phyloP scores from a whole-genome alignment of 1,284 basidiomycete genomes.

The Puccinia brachypodii region DNA sequence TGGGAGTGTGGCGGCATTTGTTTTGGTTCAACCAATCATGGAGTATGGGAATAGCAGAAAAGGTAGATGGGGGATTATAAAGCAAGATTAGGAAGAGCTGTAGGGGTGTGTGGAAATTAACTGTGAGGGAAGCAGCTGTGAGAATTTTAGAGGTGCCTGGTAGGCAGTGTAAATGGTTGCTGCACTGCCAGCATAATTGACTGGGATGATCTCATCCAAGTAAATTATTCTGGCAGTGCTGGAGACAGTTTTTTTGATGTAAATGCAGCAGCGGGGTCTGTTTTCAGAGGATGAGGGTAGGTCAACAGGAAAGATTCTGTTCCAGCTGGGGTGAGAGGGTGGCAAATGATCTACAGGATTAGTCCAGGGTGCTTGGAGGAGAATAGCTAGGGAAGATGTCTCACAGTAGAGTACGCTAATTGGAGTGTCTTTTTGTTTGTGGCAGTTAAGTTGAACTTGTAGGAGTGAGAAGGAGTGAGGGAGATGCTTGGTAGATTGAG shows the following conservation, averaged over 20 bases:
- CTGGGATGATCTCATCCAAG: no score
- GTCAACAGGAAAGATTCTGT: background rate
- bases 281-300: background rate
- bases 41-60: background rate
- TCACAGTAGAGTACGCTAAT: background rate
- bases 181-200: no score
- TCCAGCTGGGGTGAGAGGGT: background rate
- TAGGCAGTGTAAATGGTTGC: background rate
- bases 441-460: constrained; percentile 24
- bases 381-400: background rate
- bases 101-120: no score
- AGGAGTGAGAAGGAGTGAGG: background rate
- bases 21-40: background rate
- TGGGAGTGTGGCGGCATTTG: background rate
- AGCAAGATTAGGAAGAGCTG: background rate
- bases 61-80: background rate
- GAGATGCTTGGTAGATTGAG: no score
- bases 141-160: background rate
- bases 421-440: background rate
- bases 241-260: constrained; percentile 4
- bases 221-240: no score
- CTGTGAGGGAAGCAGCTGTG: background rate
- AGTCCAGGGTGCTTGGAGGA: constrained; percentile 4
- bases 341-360: background rate
- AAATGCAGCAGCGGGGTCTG: background rate